These are phyloP conservation scores for Dalbergia cultrata DNA, from an alignment of 306 rosid species.

Conservation along the genomic window DNA sequence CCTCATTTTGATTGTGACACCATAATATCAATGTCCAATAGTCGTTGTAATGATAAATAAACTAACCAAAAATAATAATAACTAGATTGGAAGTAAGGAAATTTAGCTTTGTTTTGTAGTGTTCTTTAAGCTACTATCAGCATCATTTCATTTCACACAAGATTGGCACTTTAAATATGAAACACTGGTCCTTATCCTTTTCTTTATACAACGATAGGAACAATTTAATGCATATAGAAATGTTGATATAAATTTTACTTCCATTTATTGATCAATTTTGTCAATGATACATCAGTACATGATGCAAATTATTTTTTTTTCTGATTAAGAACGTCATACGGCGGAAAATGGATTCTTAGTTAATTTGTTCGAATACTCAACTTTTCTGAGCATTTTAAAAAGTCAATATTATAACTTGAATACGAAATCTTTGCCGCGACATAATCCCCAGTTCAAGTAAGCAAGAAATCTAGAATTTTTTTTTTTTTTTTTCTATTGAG, in stretches of 20 bases:
- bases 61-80: not conserved
- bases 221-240: not conserved
- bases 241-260: not conserved
- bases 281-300: not conserved
- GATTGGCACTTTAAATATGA: constrained; percentile 16
- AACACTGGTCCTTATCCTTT: not conserved
- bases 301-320: not conserved
- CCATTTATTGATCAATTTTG: not conserved
- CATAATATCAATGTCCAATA: constrained; percentile 20
- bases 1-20: not conserved
- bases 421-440: not conserved
- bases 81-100: not conserved
- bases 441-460: not conserved
- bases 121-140: constrained; percentile 30
- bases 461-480: not conserved
- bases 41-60: not conserved
- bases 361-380: not conserved
- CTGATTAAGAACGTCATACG: not conserved
- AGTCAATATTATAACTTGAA: not conserved
- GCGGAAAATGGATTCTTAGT: not conserved
- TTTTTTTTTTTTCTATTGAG: no score
- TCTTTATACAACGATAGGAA: not conserved
- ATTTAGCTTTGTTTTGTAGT: not conserved
- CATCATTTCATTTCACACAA: constrained; percentile 40
- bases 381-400: not conserved